Base-by-base conservation (phyloP, 2,329 filamentous ascomycete genomes). In the Myriangium duriaei region DNA sequence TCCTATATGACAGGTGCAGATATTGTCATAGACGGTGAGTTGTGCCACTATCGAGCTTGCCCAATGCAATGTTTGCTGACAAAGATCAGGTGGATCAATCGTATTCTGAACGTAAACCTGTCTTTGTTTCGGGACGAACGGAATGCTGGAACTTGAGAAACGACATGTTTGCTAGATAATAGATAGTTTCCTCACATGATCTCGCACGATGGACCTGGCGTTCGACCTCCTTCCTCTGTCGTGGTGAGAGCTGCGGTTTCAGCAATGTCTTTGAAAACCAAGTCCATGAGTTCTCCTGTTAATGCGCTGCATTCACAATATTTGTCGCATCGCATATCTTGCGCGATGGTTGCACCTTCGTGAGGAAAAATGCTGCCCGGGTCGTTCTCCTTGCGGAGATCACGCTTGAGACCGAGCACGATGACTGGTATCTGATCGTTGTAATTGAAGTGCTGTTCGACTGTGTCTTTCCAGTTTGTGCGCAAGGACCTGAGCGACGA, bases 291-390 rank as follows among this genome's bases (percentile, higher is more conserved):
- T 55, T 76, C 69, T 3, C 74, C 73, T 4, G 73, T 77, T 28
- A 70, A 26, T 29, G 74, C 72, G 43, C 71, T 75, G 46, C 74
- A 78, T 50, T 78, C 74, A 3, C 71, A 74, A 54, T 78, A 78
- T 24, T 64, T 60, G 59, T 78, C 74, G 51, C 68, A 73, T 15
- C 71, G 60, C 57, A 77, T 68, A 47, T 72, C 68, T 47, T 74
- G 71, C 11, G 74, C 72, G 5, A 72, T 46, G 11, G 55, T 51
- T 5, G 68, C 32, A 2, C 57, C 66, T 46, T 68, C 65, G 32
- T 72, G 54, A 50, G 68, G 60, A 67, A 73, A 57, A 45, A 71
- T 65, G 30, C 57, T 42, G 2, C 53, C 55, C 15, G 45, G 45
- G 29, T 63, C 59, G 11, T 59, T 57, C 44, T 71, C 64, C 19